These are phyloP conservation scores for Suhomyces anneliseae DNA, from an alignment of 1,139 yeast genomes.

Conservation along the genomic window DNA sequence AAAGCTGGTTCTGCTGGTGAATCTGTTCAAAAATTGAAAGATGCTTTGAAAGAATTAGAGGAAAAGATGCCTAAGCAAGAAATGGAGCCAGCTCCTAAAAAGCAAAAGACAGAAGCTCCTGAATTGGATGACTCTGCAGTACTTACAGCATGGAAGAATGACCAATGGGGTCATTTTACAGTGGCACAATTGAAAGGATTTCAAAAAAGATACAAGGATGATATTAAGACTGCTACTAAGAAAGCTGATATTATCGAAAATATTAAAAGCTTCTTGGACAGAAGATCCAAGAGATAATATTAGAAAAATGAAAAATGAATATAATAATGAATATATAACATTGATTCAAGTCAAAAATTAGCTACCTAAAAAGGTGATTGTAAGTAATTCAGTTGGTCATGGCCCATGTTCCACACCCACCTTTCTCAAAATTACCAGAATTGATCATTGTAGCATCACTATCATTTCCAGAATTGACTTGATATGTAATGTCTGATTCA, in stretches of 20 bases:
- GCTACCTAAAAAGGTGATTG: too few species aligned
- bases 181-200: constrained; percentile 43
- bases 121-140: constrained; percentile 36
- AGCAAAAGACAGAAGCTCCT: constrained; percentile 20
- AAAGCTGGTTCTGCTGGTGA: constrained; percentile 6
- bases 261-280: constrained; percentile 28
- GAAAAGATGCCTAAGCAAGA: constrained; percentile 15
- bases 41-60: constrained; percentile 14
- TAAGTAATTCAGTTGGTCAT: too few species aligned
- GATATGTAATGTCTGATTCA: too few species aligned
- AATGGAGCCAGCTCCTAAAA: constrained; percentile 15
- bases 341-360: too few species aligned
- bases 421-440: too few species aligned
- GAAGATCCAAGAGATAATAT: background rate
- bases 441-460: too few species aligned
- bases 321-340: too few species aligned
- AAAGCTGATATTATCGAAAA: constrained; percentile 47
- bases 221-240: constrained; percentile 36
- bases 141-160: constrained; percentile 40
- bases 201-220: constrained; percentile 30
- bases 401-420: too few species aligned
- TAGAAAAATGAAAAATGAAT: too few species aligned
- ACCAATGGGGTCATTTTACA: constrained; percentile 34
- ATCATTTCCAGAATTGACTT: too few species aligned
- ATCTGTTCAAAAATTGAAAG: constrained; percentile 18